Evolutionary conservation across 2,329 filamentous ascomycete genomes (phyloP).

Genomic region (Neofusicoccum sp.): DNA sequence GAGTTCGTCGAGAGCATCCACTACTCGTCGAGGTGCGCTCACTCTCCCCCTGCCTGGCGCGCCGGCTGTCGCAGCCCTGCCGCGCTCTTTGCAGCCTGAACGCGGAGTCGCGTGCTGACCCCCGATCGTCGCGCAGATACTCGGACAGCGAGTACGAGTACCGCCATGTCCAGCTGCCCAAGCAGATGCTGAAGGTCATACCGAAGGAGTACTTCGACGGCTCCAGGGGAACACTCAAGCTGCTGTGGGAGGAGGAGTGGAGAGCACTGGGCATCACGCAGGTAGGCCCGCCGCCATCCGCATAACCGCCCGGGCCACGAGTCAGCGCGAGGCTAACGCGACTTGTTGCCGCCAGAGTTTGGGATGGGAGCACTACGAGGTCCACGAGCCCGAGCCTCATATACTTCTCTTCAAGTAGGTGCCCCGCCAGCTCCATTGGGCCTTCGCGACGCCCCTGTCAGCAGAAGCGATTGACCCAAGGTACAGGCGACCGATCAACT

Average conservation of each 20-base stretch:
- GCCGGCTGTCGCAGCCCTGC: slow-evolving; percentile 8
- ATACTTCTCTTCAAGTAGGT: slow-evolving; percentile 97
- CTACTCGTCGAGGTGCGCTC: slow-evolving; percentile 81
- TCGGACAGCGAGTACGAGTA: slow-evolving; percentile 93
- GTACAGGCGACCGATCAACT: slow-evolving; percentile 77
- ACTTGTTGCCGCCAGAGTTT: slow-evolving; percentile 68
- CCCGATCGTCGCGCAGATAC: slow-evolving; percentile 63
- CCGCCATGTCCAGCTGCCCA: slow-evolving; percentile 94
- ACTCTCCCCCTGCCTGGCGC: not conserved
- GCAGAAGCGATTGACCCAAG: not conserved
- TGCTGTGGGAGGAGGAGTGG: slow-evolving; percentile 99
- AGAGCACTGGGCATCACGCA: slow-evolving; percentile 95
- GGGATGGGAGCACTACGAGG: slow-evolving; percentile 99
- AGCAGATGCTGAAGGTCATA: slow-evolving; percentile 97
- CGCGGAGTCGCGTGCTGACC: slow-evolving; percentile 20
- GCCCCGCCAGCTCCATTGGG: not conserved
- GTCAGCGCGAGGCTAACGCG: slow-evolving; percentile 8
- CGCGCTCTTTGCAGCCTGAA: not conserved
- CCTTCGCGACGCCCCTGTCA: not conserved
- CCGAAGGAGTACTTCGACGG: slow-evolving; percentile 93
- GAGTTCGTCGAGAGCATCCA: slow-evolving; percentile 94
- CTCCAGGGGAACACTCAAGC: slow-evolving; percentile 86
- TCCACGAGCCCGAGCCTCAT: slow-evolving; percentile 97
- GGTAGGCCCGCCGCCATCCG: slow-evolving; percentile 55
- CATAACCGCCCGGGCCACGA: not conserved